Evolutionary conservation across 2,329 filamentous ascomycete genomes (phyloP), one percentile per base, ranked within the genome.

Genomic region (Hymenoscyphus fructigenus): DNA sequence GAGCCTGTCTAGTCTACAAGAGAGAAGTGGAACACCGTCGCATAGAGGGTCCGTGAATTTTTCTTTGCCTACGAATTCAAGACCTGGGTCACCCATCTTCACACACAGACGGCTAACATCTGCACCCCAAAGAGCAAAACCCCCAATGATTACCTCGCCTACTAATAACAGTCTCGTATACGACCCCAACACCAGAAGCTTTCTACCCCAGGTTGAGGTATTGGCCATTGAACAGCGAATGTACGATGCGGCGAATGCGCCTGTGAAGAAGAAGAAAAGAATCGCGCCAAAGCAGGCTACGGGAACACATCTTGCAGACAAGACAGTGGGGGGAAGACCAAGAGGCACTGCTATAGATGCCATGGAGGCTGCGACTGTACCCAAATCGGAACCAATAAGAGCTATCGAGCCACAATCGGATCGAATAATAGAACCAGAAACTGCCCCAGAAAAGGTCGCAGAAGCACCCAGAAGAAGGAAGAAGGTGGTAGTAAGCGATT

Each of bases 171-270:
- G 78, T 36, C 70, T 90, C 74, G 83, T 90, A 57, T 87, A 88
- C 70, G 87, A 89, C 68, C 81, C 86, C n/a, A 88, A 89, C 69
- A 88, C 87, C 17, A 81, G 87, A 69, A 83, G 87, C 65, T 87
- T 88, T 80, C 80, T 89, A 3, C 81, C 83, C 2, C 81, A 77
- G 61, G 75, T 73, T 5, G 78, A 83, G 29, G 68, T 84, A 20
- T 57, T 79, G 68, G 80, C 75, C 59, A 76, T 76, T 56, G 80
- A 84, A 60, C 78, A 82, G 62, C 76, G 72, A 36, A 71, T 81
- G 3, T 73, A 76, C 28, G 76, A 82, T 62, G 75, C 76, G 17
- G 74, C 78, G 0, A 79, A 81, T 32, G 57, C 65, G 57, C 79
- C 79, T 12, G 78, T 81, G 7, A 76, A 75, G 64, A 74, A 71